phyloP scores from a whole-genome alignment of 768 basidiomycete genomes.

The Macrolepiota dolichaula region DNA sequence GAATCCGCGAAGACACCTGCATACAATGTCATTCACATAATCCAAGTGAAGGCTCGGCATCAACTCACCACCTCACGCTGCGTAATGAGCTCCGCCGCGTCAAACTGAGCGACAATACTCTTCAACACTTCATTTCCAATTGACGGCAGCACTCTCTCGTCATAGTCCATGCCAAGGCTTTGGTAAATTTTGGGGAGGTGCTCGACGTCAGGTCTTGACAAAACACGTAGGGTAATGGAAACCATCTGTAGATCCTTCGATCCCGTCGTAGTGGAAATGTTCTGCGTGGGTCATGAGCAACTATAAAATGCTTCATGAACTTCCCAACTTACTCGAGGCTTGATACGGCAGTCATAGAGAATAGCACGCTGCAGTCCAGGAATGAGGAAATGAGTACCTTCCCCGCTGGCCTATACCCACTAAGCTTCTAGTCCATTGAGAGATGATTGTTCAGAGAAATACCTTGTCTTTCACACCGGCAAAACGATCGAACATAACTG shows the following conservation, averaged over 20 bases:
- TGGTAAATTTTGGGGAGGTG: constrained; percentile 95
- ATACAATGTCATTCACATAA: neutral
- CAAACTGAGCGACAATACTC: constrained; percentile 97
- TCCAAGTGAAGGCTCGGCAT: neutral
- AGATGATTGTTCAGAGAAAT: constrained; percentile 14
- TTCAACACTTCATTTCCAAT: constrained; percentile 98
- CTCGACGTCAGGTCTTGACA: constrained; percentile 86
- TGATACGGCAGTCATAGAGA: constrained; percentile 95
- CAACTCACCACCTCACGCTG: constrained; percentile 90
- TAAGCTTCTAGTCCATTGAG: constrained; percentile 5
- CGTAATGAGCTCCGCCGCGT: constrained; percentile 94
- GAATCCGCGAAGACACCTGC: constrained; percentile 87
- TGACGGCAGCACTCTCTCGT: constrained; percentile 95
- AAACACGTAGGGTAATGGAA: constrained; percentile 91
- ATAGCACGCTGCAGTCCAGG: constrained; percentile 97
- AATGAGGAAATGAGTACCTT: constrained; percentile 95
- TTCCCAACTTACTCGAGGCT: constrained; percentile 70
- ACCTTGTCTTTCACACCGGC: constrained; percentile 84
- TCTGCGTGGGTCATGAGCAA: constrained; percentile 43
- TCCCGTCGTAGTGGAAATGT: constrained; percentile 98
- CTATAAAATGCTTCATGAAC: neutral
- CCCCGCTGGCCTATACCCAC: constrained; percentile 65
- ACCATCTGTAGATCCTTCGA: constrained; percentile 99
- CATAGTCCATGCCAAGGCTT: constrained; percentile 91
- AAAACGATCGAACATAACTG: constrained; percentile 98